Evolutionary conservation across 2,329 filamentous ascomycete genomes (phyloP).

Genomic region (Shiraia sp.): DNA sequence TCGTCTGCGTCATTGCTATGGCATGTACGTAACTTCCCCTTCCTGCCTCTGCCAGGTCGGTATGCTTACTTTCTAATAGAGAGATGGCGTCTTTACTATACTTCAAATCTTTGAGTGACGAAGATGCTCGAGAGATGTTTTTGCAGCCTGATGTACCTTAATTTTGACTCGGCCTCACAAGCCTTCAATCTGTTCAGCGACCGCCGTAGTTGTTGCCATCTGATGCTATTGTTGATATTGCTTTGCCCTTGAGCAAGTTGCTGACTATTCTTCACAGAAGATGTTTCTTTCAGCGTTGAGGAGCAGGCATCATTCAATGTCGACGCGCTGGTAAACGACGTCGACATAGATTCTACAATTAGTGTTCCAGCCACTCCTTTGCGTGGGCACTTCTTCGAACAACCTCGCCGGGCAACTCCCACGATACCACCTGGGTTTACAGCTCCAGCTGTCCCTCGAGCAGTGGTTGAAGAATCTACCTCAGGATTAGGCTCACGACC

Average conservation of each 20-base stretch:
- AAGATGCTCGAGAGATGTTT: conserved; percentile 43
- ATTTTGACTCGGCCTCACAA: conserved; percentile 21
- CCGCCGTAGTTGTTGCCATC: conserved; percentile 18
- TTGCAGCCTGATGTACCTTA: conserved; percentile 36
- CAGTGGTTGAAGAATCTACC: conserved; percentile 25
- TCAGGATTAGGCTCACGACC: conserved; percentile 21
- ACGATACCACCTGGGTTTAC: conserved; percentile 52
- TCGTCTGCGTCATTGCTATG: conserved; percentile 52
- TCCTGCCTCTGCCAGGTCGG: conserved; percentile 44
- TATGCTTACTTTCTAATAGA: conserved; percentile 49
- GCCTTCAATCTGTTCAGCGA: conserved; percentile 14
- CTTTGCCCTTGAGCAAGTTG: conserved; percentile 14
- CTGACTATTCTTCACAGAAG: conserved; percentile 59
- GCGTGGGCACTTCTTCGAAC: conserved; percentile 32
- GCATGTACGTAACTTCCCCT: conserved; percentile 50
- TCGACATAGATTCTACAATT: conserved; percentile 40
- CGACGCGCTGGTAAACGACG: conserved; percentile 69
- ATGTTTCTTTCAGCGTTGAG: conserved; percentile 61
- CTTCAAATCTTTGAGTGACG: conserved; percentile 43
- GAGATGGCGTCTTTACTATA: conserved; percentile 42
- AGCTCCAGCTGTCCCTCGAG: conserved; percentile 30
- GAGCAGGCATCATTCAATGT: conserved; percentile 67
- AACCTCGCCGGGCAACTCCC: conserved; percentile 49
- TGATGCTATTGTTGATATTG: not conserved
- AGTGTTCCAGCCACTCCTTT: conserved; percentile 20